Evolutionary conservation across 108 stramenopile genomes (phyloP).

Genomic region (Aureococcus anophagefferens): DNA sequence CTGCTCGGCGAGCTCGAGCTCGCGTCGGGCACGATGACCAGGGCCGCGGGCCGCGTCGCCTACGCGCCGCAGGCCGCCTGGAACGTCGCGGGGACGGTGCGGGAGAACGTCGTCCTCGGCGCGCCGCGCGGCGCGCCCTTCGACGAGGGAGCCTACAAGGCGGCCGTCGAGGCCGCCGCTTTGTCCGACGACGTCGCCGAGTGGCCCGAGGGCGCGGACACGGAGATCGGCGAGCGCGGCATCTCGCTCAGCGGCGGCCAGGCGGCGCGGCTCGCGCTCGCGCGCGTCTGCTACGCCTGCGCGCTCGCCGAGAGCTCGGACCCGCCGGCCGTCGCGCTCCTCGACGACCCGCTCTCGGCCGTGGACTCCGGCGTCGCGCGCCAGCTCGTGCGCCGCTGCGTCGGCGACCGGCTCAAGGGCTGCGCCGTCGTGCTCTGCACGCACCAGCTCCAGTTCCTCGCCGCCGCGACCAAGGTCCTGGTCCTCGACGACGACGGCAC

Average conservation of each 20-base stretch:
- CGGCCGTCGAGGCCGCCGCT: slow-evolving; percentile 15
- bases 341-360: slow-evolving; percentile 49
- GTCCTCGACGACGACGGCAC: slow-evolving; percentile 7
- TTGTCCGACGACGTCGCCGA: slow-evolving; percentile 12
- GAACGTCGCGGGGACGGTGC: slow-evolving; percentile 13
- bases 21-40: slow-evolving; percentile 12
- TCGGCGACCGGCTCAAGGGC: slow-evolving; percentile 8
- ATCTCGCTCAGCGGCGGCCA: slow-evolving; percentile 47
- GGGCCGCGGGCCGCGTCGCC: slow-evolving; percentile 29
- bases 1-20: slow-evolving; percentile 37
- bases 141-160: slow-evolving; percentile 18
- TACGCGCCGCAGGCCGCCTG: slow-evolving; percentile 46
- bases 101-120: slow-evolving; percentile 41
- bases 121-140: slow-evolving; percentile 41
- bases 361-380: slow-evolving; percentile 43
- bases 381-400: slow-evolving; percentile 13
- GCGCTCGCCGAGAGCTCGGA: slow-evolving; percentile 26
- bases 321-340: slow-evolving; percentile 21
- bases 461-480: slow-evolving; percentile 15
- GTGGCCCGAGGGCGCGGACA: slow-evolving; percentile 22
- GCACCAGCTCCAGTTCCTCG: slow-evolving; percentile 12
- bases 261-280: slow-evolving; percentile 38
- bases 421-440: slow-evolving; percentile 27
- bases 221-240: slow-evolving; percentile 49
- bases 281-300: slow-evolving; percentile 39